phyloP scores from a whole-genome alignment of 768 basidiomycete genomes.

The Porpolomopsis calyptriformis region DNA sequence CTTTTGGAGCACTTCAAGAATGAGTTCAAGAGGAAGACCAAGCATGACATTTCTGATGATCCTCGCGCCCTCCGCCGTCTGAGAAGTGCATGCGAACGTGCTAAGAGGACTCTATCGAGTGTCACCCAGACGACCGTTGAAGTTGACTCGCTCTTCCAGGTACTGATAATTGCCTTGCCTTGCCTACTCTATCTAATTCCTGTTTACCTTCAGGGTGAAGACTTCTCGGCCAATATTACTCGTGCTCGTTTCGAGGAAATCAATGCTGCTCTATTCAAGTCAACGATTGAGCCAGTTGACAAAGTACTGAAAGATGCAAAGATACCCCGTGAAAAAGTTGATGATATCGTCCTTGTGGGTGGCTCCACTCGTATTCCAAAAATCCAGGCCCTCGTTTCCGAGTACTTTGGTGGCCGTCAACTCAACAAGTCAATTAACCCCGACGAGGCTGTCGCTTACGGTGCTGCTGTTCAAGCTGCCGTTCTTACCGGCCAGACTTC shows the following conservation, averaged over 20 bases:
- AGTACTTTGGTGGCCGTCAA: conserved; percentile 98
- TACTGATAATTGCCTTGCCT: conserved; percentile 21
- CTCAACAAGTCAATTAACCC: conserved; percentile 99
- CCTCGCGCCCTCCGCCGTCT: conserved; percentile 93
- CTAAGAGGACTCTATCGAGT: conserved; percentile 96
- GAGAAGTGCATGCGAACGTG: conserved; percentile 96
- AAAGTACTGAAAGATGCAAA: conserved; percentile 99
- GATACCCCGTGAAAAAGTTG: conserved; percentile 93
- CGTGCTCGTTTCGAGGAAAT: conserved; percentile 99
- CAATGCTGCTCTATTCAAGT: conserved; percentile 91
- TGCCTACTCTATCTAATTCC: too few relatives aligned
- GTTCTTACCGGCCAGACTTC: conserved; percentile 97
- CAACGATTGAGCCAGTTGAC: conserved; percentile 95
- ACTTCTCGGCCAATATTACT: conserved; percentile 97
- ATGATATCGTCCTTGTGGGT: conserved; percentile 98
- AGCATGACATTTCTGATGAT: conserved; percentile 95
- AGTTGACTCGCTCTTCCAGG: conserved; percentile 97
- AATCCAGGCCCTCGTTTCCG: conserved; percentile 93
- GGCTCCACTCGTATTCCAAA: conserved; percentile 98
- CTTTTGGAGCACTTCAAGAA: conserved; percentile 98
- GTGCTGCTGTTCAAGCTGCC: conserved; percentile 97
- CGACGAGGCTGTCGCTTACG: conserved; percentile 97
- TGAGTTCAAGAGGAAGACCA: conserved; percentile 97
- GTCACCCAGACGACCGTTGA: conserved; percentile 99
- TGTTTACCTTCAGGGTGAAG: conserved; percentile 70